phyloP scores from a whole-genome alignment of 805 yeast species.

The Isabelozyma heimii region DNA sequence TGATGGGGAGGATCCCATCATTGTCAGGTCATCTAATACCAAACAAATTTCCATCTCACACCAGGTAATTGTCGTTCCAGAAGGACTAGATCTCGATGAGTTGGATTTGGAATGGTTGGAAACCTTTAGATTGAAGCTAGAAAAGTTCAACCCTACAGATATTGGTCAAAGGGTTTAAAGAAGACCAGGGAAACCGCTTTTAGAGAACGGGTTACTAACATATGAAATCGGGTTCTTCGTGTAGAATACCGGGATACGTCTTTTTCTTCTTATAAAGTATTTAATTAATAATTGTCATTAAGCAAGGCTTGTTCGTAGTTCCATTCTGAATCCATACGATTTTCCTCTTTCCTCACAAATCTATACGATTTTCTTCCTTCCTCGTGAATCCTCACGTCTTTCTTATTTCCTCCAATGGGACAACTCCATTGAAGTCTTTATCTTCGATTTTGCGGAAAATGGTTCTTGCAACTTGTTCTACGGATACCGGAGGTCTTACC shows the following conservation, averaged over 20 bases:
- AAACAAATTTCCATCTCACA: conserved; percentile 14
- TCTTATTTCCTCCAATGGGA: conserved; percentile 50
- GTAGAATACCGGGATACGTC: too few relatives aligned
- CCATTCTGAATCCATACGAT: too few relatives aligned
- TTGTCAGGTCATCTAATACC: not conserved
- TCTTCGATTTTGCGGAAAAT: conserved; percentile 56
- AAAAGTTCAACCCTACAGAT: not conserved
- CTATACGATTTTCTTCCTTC: too few relatives aligned
- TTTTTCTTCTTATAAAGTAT: not conserved
- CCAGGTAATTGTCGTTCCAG: conserved; percentile 18
- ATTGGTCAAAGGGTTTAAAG: not conserved
- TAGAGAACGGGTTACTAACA: too few relatives aligned
- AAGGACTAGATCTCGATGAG: conserved; percentile 17
- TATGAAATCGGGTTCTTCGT: too few relatives aligned
- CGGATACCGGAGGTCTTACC: conserved; percentile 61
- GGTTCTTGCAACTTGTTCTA: conserved; percentile 64
- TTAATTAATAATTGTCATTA: not conserved
- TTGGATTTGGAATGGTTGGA: conserved; percentile 27
- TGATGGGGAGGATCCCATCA: not conserved
- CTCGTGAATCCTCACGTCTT: not conserved
- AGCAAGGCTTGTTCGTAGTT: not conserved
- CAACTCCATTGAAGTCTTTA: conserved; percentile 51
- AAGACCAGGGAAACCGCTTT: too few relatives aligned
- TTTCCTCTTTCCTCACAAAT: too few relatives aligned
- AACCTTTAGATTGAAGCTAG: conserved; percentile 1